These are phyloP conservation scores for Debaryomyces psychrophilus DNA, from an alignment of 1,139 yeast species.

Conservation along the genomic window DNA sequence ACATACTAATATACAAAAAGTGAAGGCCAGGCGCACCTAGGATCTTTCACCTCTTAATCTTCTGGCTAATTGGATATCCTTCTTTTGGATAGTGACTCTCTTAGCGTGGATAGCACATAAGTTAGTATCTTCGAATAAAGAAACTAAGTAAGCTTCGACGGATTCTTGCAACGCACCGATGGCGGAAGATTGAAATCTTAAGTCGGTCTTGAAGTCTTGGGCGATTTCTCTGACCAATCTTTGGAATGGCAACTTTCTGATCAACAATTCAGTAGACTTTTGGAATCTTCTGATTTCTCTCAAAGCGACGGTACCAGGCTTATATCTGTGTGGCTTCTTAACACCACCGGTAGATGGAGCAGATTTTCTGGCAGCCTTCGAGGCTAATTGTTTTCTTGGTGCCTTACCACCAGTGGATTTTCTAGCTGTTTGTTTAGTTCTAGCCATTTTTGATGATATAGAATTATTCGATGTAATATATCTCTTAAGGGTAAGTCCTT, in stretches of 20 bases:
- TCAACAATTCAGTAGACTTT: constrained; percentile 94
- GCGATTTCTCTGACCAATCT: constrained; percentile 98
- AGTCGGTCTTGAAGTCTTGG: constrained; percentile 96
- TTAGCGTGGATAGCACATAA: constrained; percentile 99
- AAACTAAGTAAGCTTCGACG: constrained; percentile 93
- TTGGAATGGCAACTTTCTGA: constrained; percentile 98
- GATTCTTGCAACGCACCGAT: constrained; percentile 99
- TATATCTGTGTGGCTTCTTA: constrained; percentile 99
- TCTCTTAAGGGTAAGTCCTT: background rate
- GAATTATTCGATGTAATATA: constrained; percentile 3
- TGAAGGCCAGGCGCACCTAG: constrained; percentile 29
- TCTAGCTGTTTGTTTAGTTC: constrained; percentile 99
- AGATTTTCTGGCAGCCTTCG: constrained; percentile 98
- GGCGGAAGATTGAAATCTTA: constrained; percentile 98
- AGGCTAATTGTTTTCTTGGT: constrained; percentile 98
- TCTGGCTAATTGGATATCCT: constrained; percentile 98
- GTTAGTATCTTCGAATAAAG: constrained; percentile 94
- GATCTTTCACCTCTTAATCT: constrained; percentile 98
- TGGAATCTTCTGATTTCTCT: constrained; percentile 99
- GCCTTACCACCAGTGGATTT: constrained; percentile 99
- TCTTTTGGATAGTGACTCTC: constrained; percentile 99
- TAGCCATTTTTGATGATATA: constrained; percentile 67
- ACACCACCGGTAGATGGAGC: constrained; percentile 99
- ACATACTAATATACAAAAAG: constrained; percentile 17
- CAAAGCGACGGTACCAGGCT: constrained; percentile 99